A percentile compares a stretch with the other conserved stretches of the same genome.
These are phyloP conservation scores for Karstenula rhodostoma DNA, from an alignment of 2,329 filamentous ascomycete genomes.

Conservation along the genomic window DNA sequence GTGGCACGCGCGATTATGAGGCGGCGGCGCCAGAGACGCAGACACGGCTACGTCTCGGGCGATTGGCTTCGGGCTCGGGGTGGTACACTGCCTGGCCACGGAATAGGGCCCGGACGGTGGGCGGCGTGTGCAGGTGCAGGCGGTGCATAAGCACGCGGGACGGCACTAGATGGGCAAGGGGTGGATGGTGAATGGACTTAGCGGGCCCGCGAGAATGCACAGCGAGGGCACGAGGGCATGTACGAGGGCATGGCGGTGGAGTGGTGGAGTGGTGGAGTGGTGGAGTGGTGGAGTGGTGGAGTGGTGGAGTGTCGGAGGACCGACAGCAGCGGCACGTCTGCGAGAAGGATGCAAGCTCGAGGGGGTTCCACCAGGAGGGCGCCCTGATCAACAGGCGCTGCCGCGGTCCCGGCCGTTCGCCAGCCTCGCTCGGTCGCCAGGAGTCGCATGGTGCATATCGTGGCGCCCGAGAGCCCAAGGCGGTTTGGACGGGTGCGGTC, in stretches of 20 bases:
- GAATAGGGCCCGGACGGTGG: constrained; percentile 28
- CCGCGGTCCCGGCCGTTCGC: constrained; percentile 10
- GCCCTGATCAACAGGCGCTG: constrained; percentile 11
- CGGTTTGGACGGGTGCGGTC: constrained; percentile 3
- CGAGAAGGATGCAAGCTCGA: constrained; percentile 10
- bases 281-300: too few relatives aligned
- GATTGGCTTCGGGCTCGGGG: constrained; percentile 29
- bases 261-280: too few relatives aligned
- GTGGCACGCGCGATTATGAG: constrained; percentile 15
- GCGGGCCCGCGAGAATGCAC: neutral
- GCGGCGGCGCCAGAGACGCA: constrained; percentile 21
- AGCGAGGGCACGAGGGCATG: constrained; percentile 9
- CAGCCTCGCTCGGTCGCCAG: constrained; percentile 10
- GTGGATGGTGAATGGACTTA: constrained; percentile 10
- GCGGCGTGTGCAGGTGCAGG: constrained; percentile 29
- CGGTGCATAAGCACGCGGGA: constrained; percentile 39
- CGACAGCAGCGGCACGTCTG: constrained; percentile 2
- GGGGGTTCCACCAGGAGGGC: constrained; percentile 9
- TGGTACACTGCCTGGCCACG: constrained; percentile 31
- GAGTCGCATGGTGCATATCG: constrained; percentile 4
- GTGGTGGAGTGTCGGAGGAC: too few relatives aligned
- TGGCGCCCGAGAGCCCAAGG: neutral
- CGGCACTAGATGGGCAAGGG: constrained; percentile 14
- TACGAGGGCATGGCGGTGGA: constrained; percentile 1
- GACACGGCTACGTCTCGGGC: constrained; percentile 20